Percentiles rank a stretch among this genome's conserved stretches.
Conservation (phyloP, 2,329 filamentous ascomycete genomes). For the Colletotrichum lini region DNA sequence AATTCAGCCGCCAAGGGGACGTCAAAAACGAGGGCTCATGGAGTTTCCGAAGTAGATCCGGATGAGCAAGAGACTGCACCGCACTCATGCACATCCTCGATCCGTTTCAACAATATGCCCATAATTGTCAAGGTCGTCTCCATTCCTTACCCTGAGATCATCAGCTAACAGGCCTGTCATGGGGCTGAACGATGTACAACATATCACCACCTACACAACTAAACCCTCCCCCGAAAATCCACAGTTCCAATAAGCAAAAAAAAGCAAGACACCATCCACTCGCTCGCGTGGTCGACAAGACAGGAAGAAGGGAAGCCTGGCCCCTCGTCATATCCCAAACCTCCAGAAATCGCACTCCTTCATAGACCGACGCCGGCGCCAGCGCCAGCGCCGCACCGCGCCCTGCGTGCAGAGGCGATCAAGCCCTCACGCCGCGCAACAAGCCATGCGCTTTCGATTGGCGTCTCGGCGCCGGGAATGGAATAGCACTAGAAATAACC, state of each 20-base stretch:
- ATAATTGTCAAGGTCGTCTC: background rate
- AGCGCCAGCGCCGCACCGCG: background rate
- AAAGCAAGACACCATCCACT: background rate
- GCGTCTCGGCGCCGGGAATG: conserved; percentile 4
- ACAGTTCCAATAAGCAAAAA: background rate
- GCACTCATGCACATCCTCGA: background rate
- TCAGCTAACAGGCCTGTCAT: background rate
- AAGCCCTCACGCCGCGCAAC: background rate
- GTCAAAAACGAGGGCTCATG: background rate
- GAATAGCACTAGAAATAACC: conserved; percentile 32
- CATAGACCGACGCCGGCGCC: background rate
- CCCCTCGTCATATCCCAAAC: background rate
- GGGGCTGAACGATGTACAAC: background rate
- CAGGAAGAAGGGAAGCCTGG: background rate
- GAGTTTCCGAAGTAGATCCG: background rate
- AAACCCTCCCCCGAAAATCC: background rate
- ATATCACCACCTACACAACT: background rate
- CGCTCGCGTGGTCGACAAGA: background rate
- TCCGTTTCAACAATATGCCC: background rate
- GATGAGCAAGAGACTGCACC: background rate
- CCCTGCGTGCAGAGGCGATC: background rate
- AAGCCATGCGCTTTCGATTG: background rate
- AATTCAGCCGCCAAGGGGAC: background rate
- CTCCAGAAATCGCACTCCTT: background rate
- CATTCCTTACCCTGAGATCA: background rate